Percentiles rank a stretch among this genome's conserved stretches.
Conservation (phyloP, 2,329 filamentous ascomycete species). For the Talaromyces sp. region DNA sequence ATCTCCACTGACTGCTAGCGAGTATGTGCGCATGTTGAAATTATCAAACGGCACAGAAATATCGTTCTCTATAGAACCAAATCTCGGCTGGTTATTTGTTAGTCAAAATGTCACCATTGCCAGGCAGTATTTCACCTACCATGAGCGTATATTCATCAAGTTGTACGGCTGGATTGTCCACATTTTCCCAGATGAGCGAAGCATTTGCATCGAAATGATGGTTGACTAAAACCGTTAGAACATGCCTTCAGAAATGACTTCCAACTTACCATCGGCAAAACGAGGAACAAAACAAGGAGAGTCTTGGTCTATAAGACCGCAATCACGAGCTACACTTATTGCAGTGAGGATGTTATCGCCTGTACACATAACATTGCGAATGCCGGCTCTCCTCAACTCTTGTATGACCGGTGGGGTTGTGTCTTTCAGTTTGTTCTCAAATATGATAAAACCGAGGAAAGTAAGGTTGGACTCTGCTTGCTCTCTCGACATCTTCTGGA, state of each 20-base stretch:
- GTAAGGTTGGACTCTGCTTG: slow-evolving; percentile 80
- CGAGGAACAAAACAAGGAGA: slow-evolving; percentile 91
- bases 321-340: slow-evolving; percentile 90
- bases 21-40: slow-evolving; percentile 76
- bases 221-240: slow-evolving; percentile 12
- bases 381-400: slow-evolving; percentile 76
- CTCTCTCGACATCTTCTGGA: slow-evolving; percentile 84
- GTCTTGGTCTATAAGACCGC: slow-evolving; percentile 70
- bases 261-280: slow-evolving; percentile 62
- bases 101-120: neutral
- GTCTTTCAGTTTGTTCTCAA: slow-evolving; percentile 96
- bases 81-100: slow-evolving; percentile 55
- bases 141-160: slow-evolving; percentile 74
- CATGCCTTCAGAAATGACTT: neutral
- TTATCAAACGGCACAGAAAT: slow-evolving; percentile 81
- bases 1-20: slow-evolving; percentile 83
- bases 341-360: slow-evolving; percentile 97
- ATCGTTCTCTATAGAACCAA: slow-evolving; percentile 66
- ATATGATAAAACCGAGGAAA: slow-evolving; percentile 95
- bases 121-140: slow-evolving; percentile 36
- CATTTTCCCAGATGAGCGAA: slow-evolving; percentile 81
- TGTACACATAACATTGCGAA: slow-evolving; percentile 91
- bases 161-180: slow-evolving; percentile 75
- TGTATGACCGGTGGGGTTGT: slow-evolving; percentile 75
- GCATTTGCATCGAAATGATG: slow-evolving; percentile 63